Evolutionary conservation across 192 early-diverging fungal species (phyloP).

Genomic region (Coemansia sp.): DNA sequence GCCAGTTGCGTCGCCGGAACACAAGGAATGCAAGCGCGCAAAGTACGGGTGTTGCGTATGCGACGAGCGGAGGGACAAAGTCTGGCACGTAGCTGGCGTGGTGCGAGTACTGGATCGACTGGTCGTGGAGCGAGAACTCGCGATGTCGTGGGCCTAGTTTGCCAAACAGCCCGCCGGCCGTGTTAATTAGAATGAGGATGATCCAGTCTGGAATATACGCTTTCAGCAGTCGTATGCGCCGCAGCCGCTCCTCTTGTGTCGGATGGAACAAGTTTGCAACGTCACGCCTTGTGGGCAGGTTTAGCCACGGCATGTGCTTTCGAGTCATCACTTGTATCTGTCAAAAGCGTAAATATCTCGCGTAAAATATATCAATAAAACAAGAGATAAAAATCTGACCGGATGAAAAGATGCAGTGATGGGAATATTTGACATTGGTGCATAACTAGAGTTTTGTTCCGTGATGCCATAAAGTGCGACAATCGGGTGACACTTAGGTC

Average conservation of each 20-base stretch:
- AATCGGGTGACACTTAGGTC: too few relatives aligned
- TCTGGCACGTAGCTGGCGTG: conserved; percentile 40
- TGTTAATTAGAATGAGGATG: conserved; percentile 58
- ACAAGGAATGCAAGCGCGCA: conserved; percentile 36
- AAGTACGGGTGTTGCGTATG: conserved; percentile 36
- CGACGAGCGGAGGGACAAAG: conserved; percentile 47
- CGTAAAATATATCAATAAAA: not conserved
- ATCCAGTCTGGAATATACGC: conserved; percentile 56
- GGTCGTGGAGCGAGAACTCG: conserved; percentile 68
- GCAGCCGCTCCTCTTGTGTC: conserved; percentile 21
- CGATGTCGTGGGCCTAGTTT: conserved; percentile 62
- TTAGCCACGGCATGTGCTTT: not conserved
- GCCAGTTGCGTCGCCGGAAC: conserved; percentile 49
- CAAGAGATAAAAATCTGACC: not conserved
- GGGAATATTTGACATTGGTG: too few relatives aligned
- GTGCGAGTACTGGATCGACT: conserved; percentile 61
- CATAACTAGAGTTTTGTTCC: too few relatives aligned
- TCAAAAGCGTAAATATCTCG: not conserved
- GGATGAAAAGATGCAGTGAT: not conserved
- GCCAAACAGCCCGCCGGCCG: conserved; percentile 59
- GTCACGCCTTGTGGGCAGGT: conserved; percentile 20
- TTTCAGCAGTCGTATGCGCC: conserved; percentile 35
- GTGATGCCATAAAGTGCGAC: too few relatives aligned
- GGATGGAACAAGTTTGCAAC: conserved; percentile 17
- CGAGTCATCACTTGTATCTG: not conserved